Percentiles rank a stretch among this genome's conserved stretches.
Evolutionary conservation across 352 stramenopile genomes (phyloP).

Genomic region (Pythium myriotylum): DNA sequence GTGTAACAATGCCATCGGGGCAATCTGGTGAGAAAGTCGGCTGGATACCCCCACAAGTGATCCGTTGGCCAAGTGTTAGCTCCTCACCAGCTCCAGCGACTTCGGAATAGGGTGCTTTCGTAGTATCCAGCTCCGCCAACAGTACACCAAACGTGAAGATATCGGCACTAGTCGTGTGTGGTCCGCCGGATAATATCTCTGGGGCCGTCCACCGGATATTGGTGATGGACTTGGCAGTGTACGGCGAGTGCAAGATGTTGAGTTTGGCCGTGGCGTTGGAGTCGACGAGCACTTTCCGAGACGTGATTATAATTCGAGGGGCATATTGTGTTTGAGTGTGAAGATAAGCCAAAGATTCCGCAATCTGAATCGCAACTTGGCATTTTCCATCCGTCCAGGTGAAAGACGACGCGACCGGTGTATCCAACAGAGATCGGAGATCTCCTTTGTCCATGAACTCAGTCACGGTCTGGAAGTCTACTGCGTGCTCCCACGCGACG

Average conservation of each 20-base stretch:
- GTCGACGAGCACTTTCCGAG: background rate
- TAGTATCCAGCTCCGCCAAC: no score
- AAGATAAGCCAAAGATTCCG: background rate
- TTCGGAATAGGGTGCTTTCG: no score
- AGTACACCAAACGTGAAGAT: background rate
- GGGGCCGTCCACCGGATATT: background rate
- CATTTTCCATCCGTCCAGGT: background rate
- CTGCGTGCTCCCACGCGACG: slow-evolving; percentile 64
- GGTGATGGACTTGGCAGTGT: no score
- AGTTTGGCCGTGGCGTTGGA: background rate
- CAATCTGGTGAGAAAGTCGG: no score
- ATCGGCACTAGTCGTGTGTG: background rate
- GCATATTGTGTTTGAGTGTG: background rate
- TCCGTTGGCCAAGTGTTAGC: no score
- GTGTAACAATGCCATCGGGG: no score
- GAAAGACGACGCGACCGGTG: slow-evolving; percentile 32
- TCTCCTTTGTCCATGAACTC: slow-evolving; percentile 80
- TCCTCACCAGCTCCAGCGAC: no score
- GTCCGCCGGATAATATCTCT: background rate
- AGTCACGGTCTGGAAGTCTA: slow-evolving; percentile 61
- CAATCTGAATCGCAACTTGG: slow-evolving; percentile 7
- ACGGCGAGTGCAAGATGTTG: no score
- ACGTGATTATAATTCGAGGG: background rate
- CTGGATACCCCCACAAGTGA: no score
- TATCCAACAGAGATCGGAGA: slow-evolving; percentile 55